A percentile compares a stretch with the other conserved stretches of the same genome.
phyloP scores from a whole-genome alignment of 495 filamentous ascomycete genomes.

The Penicillium canescens region DNA sequence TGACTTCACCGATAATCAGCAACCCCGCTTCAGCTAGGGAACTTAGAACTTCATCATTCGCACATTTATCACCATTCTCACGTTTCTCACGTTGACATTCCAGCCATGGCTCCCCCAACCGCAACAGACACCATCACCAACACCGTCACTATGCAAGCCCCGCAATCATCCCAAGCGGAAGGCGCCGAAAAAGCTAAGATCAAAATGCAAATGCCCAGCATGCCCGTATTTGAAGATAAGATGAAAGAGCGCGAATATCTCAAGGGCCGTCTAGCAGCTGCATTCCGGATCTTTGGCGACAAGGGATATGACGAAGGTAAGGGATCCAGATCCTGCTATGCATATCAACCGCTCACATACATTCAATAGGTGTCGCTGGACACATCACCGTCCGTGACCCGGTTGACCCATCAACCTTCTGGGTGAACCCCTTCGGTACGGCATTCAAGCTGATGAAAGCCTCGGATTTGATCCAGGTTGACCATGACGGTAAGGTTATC shows the following conservation, averaged over 20 bases:
- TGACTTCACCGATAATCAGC: background rate
- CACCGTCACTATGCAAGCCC: conserved; percentile 20
- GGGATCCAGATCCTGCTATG: background rate
- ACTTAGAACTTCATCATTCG: too few species aligned
- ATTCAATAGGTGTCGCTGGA: conserved; percentile 48
- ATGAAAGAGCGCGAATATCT: conserved; percentile 63
- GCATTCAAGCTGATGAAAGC: conserved; percentile 69
- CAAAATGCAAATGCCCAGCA: conserved; percentile 48
- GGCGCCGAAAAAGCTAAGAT: conserved; percentile 35
- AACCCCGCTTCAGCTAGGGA: conserved; percentile 1
- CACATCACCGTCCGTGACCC: conserved; percentile 68
- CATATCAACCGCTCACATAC: background rate
- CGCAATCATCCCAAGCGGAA: conserved; percentile 26
- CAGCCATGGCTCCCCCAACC: conserved; percentile 31
- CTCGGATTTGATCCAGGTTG: conserved; percentile 71
- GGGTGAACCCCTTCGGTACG: conserved; percentile 80
- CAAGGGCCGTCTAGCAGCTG: conserved; percentile 65
- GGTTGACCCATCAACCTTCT: conserved; percentile 67
- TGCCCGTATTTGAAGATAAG: conserved; percentile 60
- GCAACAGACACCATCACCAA: conserved; percentile 27
- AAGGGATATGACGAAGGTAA: conserved; percentile 63
- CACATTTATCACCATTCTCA: too few species aligned
- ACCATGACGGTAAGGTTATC: conserved; percentile 64
- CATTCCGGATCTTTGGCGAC: conserved; percentile 71
- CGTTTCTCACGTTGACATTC: background rate